Base-by-base conservation (phyloP, 805 yeast genomes). In the Blastobotrys chiropterorum region DNA sequence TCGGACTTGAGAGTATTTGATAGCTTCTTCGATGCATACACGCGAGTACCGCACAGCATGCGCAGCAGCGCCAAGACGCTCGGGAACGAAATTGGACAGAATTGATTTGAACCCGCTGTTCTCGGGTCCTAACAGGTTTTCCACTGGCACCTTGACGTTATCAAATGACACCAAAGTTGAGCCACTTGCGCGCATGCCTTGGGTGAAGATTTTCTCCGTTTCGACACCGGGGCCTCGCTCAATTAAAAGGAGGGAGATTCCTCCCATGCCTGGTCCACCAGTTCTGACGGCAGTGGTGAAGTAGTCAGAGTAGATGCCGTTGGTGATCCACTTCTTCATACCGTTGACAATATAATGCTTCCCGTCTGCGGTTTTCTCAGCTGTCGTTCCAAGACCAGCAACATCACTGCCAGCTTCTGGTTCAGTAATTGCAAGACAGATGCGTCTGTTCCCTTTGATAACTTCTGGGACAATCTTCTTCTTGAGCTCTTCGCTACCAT, bases 401-500 rank as follows among this genome's bases (percentile, higher is more conserved):
- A 71, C 76, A 55, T 71, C 75, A 17, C 72, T 67, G 20, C 75
- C 75, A 7, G 74, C 75, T 46, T 71, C 73, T 13, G 75, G 76
- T 62, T 71, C 75, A 13, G 76, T 71, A 59, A 71, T 72, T 49
- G 72, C 66, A 45, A 71, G 57, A 49, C 76, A 72, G 50, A 66
- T 59, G 34, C 76, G 66, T 61, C 68, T 72, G 46, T 62, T 59
- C 20, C 75, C 75, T 44, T 55, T 50, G 46, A 72, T 54, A 14
- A 71, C 52, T 3, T 57, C 71, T 7, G 75, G 75, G 5, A 71
- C 53, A 15, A 72, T 63, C 21, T 73, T 63, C 56, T 62, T 56
- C 57, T 64, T 66, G 42, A 71, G 59, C 26, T 56, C 67, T 30
- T 60, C 64, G 21, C 56, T 48, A 31, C 64, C 71, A 51, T 60